Evolutionary conservation across 2,329 filamentous ascomycete genomes (phyloP), one percentile per base, ranked within the genome.

Genomic region (Fusarium subglutinans): DNA sequence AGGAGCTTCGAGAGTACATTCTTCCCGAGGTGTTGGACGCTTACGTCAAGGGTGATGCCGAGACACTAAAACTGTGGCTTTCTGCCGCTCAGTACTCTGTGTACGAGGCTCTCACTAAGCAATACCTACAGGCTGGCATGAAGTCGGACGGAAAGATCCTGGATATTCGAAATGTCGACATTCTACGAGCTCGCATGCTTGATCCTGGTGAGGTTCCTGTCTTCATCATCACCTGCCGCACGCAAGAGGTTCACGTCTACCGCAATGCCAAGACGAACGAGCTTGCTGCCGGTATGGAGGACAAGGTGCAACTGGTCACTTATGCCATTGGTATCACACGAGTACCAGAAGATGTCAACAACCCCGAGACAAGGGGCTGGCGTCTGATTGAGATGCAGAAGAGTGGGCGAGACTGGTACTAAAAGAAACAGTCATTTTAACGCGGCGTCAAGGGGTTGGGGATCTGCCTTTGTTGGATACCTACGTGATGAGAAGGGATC

Each of bases 311-410:
- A 84, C 91, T 98, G 77, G 96, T 99, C 76, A 98, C 96, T 5
- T 99, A 99, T 80, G 96, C 96, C 73, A 98, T 99, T 77, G 96
- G 96, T 78, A 93, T 99, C 69, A 99, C 96, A 8, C 89, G 96
- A 75, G 91, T 97, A 69, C 92, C 96, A 5, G 96, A 99, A 81
- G 96, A 99, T 77, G 96, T 98, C 76, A 96, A 92, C 87, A 98
- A 99, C 83, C 94, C 95, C 5, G 96, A 99, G 86, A 99, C 96
- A 17, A 90, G 95, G 80, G 96, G 96, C 38, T 99, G 96, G 96
- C 92, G 96, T 79, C 87, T 99, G 83, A 98, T 99, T 81, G 96
- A 99, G 86, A 91, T 99, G 87, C 96, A 99, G 84, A 99, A 99
- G 91, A 97, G 94, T 83, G 96, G 94, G 63, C 91, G 96, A 80